These are phyloP conservation scores for Xylaria palmicola DNA, from an alignment of 495 filamentous ascomycete genomes.

Conservation along the genomic window DNA sequence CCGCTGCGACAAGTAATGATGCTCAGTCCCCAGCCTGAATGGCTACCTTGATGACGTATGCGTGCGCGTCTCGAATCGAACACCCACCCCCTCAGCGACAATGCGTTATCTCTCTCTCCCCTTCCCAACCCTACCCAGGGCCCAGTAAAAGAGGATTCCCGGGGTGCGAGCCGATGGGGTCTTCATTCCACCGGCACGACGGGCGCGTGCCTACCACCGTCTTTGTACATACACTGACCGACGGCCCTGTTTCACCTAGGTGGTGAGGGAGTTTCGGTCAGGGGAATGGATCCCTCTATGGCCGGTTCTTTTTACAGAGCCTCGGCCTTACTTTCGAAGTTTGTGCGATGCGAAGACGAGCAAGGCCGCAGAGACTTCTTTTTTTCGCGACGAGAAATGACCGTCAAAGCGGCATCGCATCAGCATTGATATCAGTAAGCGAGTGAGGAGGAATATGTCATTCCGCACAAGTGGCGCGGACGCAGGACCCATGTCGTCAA, in stretches of 20 bases:
- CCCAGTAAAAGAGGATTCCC: constrained; percentile 3
- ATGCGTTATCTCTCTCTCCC: background rate
- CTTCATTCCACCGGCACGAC: constrained; percentile 7
- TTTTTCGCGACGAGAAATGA: background rate
- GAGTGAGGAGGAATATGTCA: constrained; percentile 2
- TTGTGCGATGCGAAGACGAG: background rate
- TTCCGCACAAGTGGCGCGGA: background rate
- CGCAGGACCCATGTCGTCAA: background rate
- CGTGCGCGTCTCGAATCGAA: background rate
- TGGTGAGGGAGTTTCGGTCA: constrained; percentile 16
- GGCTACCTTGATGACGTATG: constrained; percentile 12
- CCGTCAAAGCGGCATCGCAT: background rate
- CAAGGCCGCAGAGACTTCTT: background rate
- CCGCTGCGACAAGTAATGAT: constrained; percentile 10
- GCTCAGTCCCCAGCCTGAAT: constrained; percentile 3
- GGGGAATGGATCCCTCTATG: constrained; percentile 11
- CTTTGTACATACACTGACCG: background rate
- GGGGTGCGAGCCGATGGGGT: constrained; percentile 8
- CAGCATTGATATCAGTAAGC: constrained; percentile 6
- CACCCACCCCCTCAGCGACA: background rate
- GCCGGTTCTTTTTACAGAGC: constrained; percentile 5
- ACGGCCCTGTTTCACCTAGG: constrained; percentile 12
- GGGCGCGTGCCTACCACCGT: no score
- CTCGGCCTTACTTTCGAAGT: constrained; percentile 7
- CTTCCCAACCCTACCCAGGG: background rate